Conservation (phyloP, 2,329 filamentous ascomycete species). For the Penicillium hesseltinei region DNA sequence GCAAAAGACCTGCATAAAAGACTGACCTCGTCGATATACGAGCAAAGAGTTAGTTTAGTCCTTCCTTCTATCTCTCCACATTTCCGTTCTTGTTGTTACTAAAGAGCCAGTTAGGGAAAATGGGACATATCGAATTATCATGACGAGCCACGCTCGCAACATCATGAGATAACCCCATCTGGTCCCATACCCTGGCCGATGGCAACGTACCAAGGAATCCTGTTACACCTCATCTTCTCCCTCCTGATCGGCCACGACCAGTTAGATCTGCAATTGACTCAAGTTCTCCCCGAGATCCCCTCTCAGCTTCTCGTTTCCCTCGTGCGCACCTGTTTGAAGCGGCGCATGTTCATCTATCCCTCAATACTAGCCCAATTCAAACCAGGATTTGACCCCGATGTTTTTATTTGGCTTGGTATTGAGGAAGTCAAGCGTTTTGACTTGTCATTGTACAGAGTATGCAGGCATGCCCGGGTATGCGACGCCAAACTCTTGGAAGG, state of each 20-base stretch:
- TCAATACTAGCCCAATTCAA: not conserved
- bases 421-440: not conserved
- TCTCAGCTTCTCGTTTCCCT: not conserved
- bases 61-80: not conserved
- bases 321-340: not conserved
- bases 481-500: not conserved
- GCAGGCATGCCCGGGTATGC: not conserved
- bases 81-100: not conserved
- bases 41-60: not conserved
- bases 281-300: not conserved
- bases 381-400: not conserved
- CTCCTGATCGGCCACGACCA: not conserved
- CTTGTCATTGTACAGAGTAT: not conserved
- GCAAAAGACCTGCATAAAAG: not conserved
- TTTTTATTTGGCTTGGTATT: not conserved
- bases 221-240: not conserved
- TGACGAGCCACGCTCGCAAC: not conserved
- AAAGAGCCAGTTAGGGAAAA: not conserved
- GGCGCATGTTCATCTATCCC: not conserved
- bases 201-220: not conserved
- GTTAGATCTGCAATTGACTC: not conserved
- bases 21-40: not conserved
- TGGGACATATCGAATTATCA: not conserved
- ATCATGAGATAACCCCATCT: not conserved
- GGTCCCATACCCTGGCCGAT: not conserved